A percentile compares a stretch with the other conserved stretches of the same genome.
phyloP scores from a whole-genome alignment of 768 basidiomycete genomes.

The Fomitopsis serialis region DNA sequence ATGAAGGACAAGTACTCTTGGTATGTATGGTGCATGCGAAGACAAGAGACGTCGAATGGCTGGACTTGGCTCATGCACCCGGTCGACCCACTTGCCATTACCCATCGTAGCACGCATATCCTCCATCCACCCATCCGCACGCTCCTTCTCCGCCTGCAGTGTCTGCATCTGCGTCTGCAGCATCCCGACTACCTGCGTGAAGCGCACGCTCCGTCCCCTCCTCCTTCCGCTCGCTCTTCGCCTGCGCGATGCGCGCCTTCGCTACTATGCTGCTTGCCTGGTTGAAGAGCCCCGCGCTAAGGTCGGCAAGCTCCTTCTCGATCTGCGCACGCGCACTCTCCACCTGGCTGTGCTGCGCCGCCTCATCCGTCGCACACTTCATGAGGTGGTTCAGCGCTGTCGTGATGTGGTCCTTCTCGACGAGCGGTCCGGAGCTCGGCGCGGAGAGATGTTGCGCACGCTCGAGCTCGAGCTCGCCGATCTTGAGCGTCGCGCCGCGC shows the following conservation, averaged over 20 bases:
- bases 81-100: conserved; percentile 65
- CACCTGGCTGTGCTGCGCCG: conserved; percentile 84
- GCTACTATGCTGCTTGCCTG: conserved; percentile 99
- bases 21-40: conserved; percentile 71
- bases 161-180: conserved; percentile 86
- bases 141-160: conserved; percentile 62
- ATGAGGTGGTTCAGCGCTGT: conserved; percentile 89
- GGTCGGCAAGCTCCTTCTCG: conserved; percentile 91
- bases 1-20: conserved; percentile 78
- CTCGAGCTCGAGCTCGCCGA: conserved; percentile 80
- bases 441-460: conserved; percentile 84
- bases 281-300: conserved; percentile 84
- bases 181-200: conserved; percentile 69
- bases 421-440: conserved; percentile 85
- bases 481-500: conserved; percentile 55
- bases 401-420: conserved; percentile 88
- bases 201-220: conserved; percentile 73
- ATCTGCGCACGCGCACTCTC: conserved; percentile 78
- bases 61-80: conserved; percentile 22
- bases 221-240: conserved; percentile 69
- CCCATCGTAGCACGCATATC: conserved; percentile 50
- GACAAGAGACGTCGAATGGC: conserved; percentile 46
- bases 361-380: conserved; percentile 94
- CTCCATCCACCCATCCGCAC: conserved; percentile 45
- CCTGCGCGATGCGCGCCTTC: conserved; percentile 67